A percentile compares a stretch with the other conserved stretches of the same genome.
Conservation (phyloP, 345 rosid genomes). For the Populus nigra region DNA sequence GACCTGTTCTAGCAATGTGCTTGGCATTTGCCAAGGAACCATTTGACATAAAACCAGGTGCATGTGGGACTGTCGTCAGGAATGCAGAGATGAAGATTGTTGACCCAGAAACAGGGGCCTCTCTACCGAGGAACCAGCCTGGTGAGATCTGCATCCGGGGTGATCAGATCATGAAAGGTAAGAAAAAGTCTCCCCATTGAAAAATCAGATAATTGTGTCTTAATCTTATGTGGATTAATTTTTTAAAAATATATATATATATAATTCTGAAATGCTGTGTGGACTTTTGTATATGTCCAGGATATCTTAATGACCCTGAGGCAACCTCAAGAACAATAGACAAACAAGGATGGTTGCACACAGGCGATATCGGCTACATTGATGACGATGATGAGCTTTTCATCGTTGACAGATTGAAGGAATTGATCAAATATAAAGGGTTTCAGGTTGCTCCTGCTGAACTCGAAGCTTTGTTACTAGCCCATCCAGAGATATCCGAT, state of each 20-base stretch:
- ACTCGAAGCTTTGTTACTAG: conserved; percentile 21
- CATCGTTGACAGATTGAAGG: conserved; percentile 37
- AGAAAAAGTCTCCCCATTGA: not conserved
- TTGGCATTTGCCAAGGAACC: conserved; percentile 79
- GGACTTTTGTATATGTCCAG: conserved; percentile 15
- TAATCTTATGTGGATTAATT: not conserved
- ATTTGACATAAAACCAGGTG: conserved; percentile 63
- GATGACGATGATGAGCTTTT: conserved; percentile 32
- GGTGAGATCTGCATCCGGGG: conserved; percentile 91
- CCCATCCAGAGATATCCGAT: conserved; percentile 25
- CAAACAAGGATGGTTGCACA: conserved; percentile 40
- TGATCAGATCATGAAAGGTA: conserved; percentile 87
- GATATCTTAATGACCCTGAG: conserved; percentile 58
- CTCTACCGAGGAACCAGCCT: conserved; percentile 55
- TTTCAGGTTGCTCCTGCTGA: conserved; percentile 38
- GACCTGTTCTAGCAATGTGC: conserved; percentile 78
- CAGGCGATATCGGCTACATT: conserved; percentile 30
- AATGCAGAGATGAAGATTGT: conserved; percentile 90
- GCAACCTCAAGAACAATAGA: conserved; percentile 61
- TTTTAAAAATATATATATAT: not conserved
- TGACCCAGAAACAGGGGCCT: conserved; percentile 63
- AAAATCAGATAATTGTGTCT: not conserved
- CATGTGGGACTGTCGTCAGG: conserved; percentile 82
- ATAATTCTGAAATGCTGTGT: not conserved
- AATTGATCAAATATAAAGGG: conserved; percentile 35